These are phyloP conservation scores for Candida coquimbonensis DNA, from an alignment of 805 yeast species.

Conservation along the genomic window DNA sequence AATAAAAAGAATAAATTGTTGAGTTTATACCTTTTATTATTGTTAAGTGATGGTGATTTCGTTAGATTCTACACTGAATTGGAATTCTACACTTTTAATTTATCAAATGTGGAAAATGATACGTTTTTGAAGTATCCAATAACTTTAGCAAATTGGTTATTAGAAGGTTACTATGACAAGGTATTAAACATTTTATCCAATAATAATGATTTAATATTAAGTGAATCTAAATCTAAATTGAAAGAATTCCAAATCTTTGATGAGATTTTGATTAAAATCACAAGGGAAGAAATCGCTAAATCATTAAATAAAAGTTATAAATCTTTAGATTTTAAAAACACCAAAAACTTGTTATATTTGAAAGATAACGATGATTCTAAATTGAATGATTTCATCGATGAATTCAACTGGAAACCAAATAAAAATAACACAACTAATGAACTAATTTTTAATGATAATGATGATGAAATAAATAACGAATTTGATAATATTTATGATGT, in stretches of 20 bases:
- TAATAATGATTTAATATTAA: constrained; percentile 37
- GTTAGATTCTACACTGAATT: constrained; percentile 87
- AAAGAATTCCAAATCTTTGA: constrained; percentile 78
- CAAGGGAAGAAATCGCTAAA: constrained; percentile 78
- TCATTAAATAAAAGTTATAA: constrained; percentile 77
- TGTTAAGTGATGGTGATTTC: constrained; percentile 76
- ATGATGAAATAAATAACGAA: constrained; percentile 3
- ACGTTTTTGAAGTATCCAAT: constrained; percentile 76
- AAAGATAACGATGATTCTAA: constrained; percentile 52
- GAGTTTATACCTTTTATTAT: constrained; percentile 66
- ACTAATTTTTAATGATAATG: constrained; percentile 37
- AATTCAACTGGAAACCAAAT: constrained; percentile 48
- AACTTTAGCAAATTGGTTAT: constrained; percentile 83
- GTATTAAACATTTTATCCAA: constrained; percentile 34
- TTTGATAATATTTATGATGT: constrained; percentile 19
- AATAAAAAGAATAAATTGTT: constrained; percentile 65
- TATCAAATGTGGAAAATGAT: constrained; percentile 51
- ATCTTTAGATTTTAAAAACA: constrained; percentile 71
- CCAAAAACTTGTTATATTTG: constrained; percentile 73
- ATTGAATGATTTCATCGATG: constrained; percentile 45
- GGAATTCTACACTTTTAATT: constrained; percentile 52
- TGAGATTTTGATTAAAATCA: constrained; percentile 65
- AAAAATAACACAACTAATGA: constrained; percentile 29
- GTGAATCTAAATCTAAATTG: constrained; percentile 30
- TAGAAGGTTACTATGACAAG: constrained; percentile 94